Evolutionary conservation across 2,329 filamentous ascomycete genomes (phyloP).

Genomic region (Penicillium rolfsii): DNA sequence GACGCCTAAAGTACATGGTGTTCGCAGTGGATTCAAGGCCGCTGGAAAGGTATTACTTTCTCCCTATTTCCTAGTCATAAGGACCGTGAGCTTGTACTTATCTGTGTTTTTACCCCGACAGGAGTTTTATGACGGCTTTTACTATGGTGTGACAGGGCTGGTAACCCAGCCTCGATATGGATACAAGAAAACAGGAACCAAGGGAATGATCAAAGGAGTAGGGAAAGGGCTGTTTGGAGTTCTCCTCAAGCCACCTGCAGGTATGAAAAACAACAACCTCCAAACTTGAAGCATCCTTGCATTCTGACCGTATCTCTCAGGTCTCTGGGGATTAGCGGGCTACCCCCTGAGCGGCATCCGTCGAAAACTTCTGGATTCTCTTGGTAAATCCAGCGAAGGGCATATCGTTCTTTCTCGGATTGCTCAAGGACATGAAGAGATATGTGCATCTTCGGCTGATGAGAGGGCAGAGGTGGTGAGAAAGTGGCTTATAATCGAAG

Average conservation of each 20-base stretch:
- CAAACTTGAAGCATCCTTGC: no score
- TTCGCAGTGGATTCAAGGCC: slow-evolving; percentile 74
- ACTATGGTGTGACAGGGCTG: slow-evolving; percentile 78
- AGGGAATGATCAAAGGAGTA: slow-evolving; percentile 77
- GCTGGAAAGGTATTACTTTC: slow-evolving; percentile 54
- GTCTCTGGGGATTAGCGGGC: slow-evolving; percentile 31
- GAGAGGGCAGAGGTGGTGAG: slow-evolving; percentile 23
- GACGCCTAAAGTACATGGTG: slow-evolving; percentile 74
- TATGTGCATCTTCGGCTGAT: slow-evolving; percentile 20
- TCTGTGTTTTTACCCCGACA: slow-evolving; percentile 19
- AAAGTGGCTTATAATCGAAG: slow-evolving; percentile 25
- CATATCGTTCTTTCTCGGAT: slow-evolving; percentile 27
- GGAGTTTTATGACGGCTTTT: slow-evolving; percentile 76
- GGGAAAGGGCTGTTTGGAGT: slow-evolving; percentile 83
- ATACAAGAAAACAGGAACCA: slow-evolving; percentile 64
- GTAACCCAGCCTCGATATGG: slow-evolving; percentile 76
- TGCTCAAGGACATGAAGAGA: slow-evolving; percentile 27
- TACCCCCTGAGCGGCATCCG: slow-evolving; percentile 33
- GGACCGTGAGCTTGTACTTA: background rate
- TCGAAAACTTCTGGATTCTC: slow-evolving; percentile 27
- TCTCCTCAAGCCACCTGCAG: slow-evolving; percentile 77
- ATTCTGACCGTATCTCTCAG: slow-evolving; percentile 8
- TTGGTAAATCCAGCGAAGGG: slow-evolving; percentile 24
- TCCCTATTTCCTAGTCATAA: background rate
- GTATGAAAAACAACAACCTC: slow-evolving; percentile 48